phyloP scores from a whole-genome alignment of 164 flowering plant species.

The Malania oleifera region DNA sequence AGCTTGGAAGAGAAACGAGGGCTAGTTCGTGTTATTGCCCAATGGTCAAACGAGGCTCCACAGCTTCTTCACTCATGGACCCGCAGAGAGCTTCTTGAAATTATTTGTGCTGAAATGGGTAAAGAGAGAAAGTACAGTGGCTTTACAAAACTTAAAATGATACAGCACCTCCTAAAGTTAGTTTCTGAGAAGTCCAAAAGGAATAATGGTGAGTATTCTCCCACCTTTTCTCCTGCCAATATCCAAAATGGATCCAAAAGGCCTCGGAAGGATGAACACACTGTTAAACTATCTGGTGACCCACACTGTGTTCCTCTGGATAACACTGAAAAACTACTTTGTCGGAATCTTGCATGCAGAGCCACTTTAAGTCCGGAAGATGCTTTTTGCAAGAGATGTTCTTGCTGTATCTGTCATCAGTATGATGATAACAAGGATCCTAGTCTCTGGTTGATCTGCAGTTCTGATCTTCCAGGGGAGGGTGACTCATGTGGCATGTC shows the following conservation, averaged over 20 bases:
- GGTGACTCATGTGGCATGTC: conserved; percentile 41
- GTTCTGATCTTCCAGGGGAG: conserved; percentile 21
- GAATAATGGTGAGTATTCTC: background rate
- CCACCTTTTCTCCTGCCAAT: conserved; percentile 8
- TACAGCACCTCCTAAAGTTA: conserved; percentile 34
- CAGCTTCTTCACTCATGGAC: conserved; percentile 32
- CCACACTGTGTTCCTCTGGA: background rate
- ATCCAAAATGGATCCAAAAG: conserved; percentile 19
- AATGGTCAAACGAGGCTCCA: conserved; percentile 27
- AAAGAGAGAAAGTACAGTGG: conserved; percentile 40
- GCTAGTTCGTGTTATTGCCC: conserved; percentile 34
- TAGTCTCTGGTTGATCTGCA: conserved; percentile 49
- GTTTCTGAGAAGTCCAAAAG: conserved; percentile 21
- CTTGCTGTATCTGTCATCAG: conserved; percentile 45
- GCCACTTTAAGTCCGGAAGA: conserved; percentile 25
- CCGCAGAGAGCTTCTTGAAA: conserved; percentile 36
- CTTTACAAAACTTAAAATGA: conserved; percentile 31
- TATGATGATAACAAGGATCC: conserved; percentile 61
- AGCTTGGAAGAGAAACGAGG: conserved; percentile 37
- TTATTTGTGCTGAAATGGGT: conserved; percentile 46
- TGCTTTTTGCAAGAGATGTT: conserved; percentile 50
- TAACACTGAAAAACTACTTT: conserved; percentile 12
- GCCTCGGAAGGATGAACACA: conserved; percentile 17
- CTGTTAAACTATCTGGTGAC: conserved; percentile 1
- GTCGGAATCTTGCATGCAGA: conserved; percentile 44